Evolutionary conservation across 352 stramenopile genomes (phyloP), one percentile per base, ranked within the genome.

Genomic region (Sclerospora graminicola): DNA sequence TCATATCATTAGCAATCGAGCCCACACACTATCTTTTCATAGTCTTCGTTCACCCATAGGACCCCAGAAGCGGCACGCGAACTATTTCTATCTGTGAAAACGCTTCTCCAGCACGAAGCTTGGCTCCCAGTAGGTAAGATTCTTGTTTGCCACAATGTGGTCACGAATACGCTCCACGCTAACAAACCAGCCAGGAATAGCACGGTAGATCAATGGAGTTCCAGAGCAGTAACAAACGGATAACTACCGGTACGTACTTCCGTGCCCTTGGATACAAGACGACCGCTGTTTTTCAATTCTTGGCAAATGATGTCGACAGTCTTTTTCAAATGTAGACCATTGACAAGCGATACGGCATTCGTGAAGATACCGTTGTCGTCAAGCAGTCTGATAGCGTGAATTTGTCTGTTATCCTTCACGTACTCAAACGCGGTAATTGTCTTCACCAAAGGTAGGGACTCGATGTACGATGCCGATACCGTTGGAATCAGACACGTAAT

Each of bases 21-120:
- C n/a, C n/a, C n/a, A n/a, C n/a, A n/a, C n/a, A n/a, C n/a, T n/a
- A n/a, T n/a, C n/a, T n/a, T n/a, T n/a, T n/a, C n/a, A n/a, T n/a
- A n/a, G n/a, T n/a, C n/a, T n/a, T n/a, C n/a, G n/a, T n/a, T n/a
- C n/a, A n/a, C n/a, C n/a, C 86, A 82, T 24, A 74, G 77, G n/a
- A 39, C 97, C 97, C 97, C 97, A 99, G 69, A 99, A 99, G 27
- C 97, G 84, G 44, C 97, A 38, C 96, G 80, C 37, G 89, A 98
- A 20, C 99, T 85, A 52, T 97, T 97, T 96, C 97, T 99, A 77
- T 99, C 96, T 99, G 76, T 99, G 96, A 69, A 99, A 99, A n/a
- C n/a, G n/a, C n/a, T n/a, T n/a, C n/a, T n/a, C n/a, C n/a, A n/a
- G n/a, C n/a, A n/a, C n/a, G n/a, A n/a, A n/a, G n/a, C n/a, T n/a